These are phyloP conservation scores for Ogataea salicorniae DNA, from an alignment of 805 yeast genomes.

Conservation along the genomic window DNA sequence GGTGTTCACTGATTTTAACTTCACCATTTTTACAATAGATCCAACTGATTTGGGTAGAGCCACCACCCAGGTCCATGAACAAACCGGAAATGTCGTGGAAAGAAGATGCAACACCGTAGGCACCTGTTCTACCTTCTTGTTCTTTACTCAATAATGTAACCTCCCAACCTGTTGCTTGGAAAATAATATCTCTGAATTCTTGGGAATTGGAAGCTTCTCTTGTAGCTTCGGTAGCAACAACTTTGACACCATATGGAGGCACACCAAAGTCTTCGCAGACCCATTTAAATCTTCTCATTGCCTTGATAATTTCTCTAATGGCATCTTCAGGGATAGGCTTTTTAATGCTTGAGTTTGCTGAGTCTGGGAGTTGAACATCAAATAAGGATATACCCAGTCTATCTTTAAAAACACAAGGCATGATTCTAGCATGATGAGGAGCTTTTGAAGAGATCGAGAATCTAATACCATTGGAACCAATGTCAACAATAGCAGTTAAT, in stretches of 20 bases:
- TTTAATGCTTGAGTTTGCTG: slow-evolving; percentile 26
- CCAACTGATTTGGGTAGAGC: slow-evolving; percentile 68
- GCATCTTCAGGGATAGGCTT: slow-evolving; percentile 54
- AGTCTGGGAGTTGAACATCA: slow-evolving; percentile 48
- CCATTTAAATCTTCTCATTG: slow-evolving; percentile 61
- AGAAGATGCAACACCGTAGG: slow-evolving; percentile 71
- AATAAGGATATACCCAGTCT: slow-evolving; percentile 64
- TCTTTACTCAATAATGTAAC: slow-evolving; percentile 55
- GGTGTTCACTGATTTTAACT: slow-evolving; percentile 47
- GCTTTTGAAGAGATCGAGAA: slow-evolving; percentile 68
- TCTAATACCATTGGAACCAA: slow-evolving; percentile 72
- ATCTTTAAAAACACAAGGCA: slow-evolving; percentile 77
- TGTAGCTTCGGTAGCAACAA: slow-evolving; percentile 73
- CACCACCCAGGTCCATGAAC: slow-evolving; percentile 72
- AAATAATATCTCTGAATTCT: slow-evolving; percentile 52
- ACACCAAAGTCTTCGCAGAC: slow-evolving; percentile 76
- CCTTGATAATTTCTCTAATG: slow-evolving; percentile 53
- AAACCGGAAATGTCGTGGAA: slow-evolving; percentile 62
- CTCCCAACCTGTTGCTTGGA: slow-evolving; percentile 59
- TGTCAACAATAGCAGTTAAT: slow-evolving; percentile 63
- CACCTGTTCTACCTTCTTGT: slow-evolving; percentile 64
- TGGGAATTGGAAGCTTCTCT: slow-evolving; percentile 62
- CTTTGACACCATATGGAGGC: slow-evolving; percentile 49
- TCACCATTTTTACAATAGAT: slow-evolving; percentile 52
- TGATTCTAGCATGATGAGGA: slow-evolving; percentile 63